phyloP scores from a whole-genome alignment of 1,284 basidiomycete species.

The Cronartium quercuum region DNA sequence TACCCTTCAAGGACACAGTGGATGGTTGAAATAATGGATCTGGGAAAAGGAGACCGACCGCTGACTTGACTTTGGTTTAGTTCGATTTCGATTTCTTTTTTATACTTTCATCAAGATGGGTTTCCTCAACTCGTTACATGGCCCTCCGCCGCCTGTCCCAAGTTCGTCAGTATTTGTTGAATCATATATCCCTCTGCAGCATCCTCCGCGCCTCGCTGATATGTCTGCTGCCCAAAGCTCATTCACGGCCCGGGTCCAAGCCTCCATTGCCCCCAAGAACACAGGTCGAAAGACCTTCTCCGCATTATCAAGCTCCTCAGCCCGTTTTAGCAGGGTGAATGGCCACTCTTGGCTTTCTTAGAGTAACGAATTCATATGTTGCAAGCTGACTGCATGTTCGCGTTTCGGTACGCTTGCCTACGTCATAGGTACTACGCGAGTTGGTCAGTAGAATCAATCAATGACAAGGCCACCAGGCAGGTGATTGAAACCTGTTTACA shows the following conservation, averaged over 20 bases:
- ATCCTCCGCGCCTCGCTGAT: neutral
- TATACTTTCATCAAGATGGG: too few relatives aligned
- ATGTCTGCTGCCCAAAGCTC: conserved; percentile 3
- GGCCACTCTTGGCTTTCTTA: neutral
- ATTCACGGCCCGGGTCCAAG: conserved; percentile 17
- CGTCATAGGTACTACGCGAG: conserved; percentile 22
- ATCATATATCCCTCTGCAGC: neutral
- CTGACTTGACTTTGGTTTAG: too few relatives aligned
- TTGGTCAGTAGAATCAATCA: conserved; percentile 4
- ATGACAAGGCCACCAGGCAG: neutral
- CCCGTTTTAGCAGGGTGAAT: conserved; percentile 29
- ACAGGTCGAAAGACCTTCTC: neutral
- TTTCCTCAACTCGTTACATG: conserved; percentile 1
- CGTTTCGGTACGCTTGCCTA: neutral
- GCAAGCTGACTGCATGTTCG: neutral
- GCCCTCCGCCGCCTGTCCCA: neutral
- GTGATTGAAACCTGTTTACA: neutral
- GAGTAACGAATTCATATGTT: neutral
- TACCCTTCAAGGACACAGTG: too few relatives aligned
- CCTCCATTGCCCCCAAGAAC: conserved; percentile 27
- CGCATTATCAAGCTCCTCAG: neutral
- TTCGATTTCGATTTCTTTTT: too few relatives aligned
- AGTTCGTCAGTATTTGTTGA: neutral
- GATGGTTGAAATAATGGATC: too few relatives aligned
- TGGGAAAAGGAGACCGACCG: too few relatives aligned